Evolutionary conservation across 257 asterid species (phyloP), one percentile per base, ranked within the genome.

Genomic region (Verbena officinalis): DNA sequence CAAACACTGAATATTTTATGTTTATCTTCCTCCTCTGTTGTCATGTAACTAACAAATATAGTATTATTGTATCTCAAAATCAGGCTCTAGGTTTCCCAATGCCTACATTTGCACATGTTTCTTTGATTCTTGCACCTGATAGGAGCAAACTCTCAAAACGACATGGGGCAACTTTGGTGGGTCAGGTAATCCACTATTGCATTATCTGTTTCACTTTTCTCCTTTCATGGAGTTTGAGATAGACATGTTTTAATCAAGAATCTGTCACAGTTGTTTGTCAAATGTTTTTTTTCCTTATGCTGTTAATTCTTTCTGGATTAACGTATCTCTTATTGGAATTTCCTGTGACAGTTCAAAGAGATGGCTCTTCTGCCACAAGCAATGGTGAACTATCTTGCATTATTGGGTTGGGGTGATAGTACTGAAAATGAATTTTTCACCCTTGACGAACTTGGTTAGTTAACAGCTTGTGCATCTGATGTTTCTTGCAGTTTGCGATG

Each of bases 341-440:
- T 72, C 55, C n/a, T 50, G 46, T 71, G 74, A 24, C 86, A 92
- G 98, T 92, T 82, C 82, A 86, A 82, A 89, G 96, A 89, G 69
- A 87, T 92, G 97, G 98, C 97, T 55, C 81, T 67, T 62, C 73
- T 92, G 71, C 95, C 97, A 73, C 80, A 81, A 74, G 96, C 91
- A 60, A 87, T 92, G 95, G 90, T 87, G 58, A 92, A 92, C 78
- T 92, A 92, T 77, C 96, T 92, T 75, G 93, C 97, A 34, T 83
- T 89, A 60, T 73, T 92, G 81, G 98, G 98, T 54, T 92, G 98
- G 98, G 98, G 97, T 70, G 98, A 92, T 81, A 96, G 98, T 36
- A 84, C 97, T 50, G 94, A 87, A 77, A 84, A 89, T 79, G 98
- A 92, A 73, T 92, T 92, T 77, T 92, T 76, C 83, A 75, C 91